Evolutionary conservation across 1,284 basidiomycete species (phyloP).

Genomic region (Fomitopsis pinicola): DNA sequence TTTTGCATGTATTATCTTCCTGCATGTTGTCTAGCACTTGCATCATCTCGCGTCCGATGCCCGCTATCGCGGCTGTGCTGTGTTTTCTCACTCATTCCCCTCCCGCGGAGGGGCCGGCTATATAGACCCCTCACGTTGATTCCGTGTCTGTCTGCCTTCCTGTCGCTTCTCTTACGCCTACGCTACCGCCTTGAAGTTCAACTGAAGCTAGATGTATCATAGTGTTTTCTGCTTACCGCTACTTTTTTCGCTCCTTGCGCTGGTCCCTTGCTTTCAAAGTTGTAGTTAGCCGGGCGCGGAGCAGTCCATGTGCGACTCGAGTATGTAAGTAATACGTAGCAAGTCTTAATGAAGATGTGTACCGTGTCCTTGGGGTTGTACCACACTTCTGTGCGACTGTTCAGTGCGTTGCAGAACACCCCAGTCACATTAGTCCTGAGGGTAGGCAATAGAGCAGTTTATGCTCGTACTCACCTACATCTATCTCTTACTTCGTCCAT

Average conservation of each 20-base stretch:
- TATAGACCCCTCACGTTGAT: background rate
- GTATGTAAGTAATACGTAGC: background rate
- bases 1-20: slow-evolving; percentile 2
- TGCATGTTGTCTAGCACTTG: background rate
- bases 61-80: background rate
- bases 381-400: too few relatives aligned
- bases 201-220: slow-evolving; percentile 9
- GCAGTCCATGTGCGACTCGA: background rate
- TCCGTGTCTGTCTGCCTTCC: background rate
- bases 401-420: too few relatives aligned
- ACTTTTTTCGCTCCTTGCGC: background rate
- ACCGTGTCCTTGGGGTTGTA: too few relatives aligned
- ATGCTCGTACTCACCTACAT: too few relatives aligned
- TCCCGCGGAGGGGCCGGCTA: background rate
- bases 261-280: background rate
- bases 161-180: background rate
- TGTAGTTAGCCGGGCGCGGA: background rate
- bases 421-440: too few relatives aligned
- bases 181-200: background rate
- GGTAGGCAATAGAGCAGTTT: too few relatives aligned
- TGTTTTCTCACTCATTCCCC: background rate
- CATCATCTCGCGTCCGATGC: background rate
- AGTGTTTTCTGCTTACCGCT: slow-evolving; percentile 3
- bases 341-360: background rate
- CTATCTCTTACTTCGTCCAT: too few relatives aligned